Evolutionary conservation across 192 early-diverging fungal species (phyloP).

Genomic region (Coemansia sp.): DNA sequence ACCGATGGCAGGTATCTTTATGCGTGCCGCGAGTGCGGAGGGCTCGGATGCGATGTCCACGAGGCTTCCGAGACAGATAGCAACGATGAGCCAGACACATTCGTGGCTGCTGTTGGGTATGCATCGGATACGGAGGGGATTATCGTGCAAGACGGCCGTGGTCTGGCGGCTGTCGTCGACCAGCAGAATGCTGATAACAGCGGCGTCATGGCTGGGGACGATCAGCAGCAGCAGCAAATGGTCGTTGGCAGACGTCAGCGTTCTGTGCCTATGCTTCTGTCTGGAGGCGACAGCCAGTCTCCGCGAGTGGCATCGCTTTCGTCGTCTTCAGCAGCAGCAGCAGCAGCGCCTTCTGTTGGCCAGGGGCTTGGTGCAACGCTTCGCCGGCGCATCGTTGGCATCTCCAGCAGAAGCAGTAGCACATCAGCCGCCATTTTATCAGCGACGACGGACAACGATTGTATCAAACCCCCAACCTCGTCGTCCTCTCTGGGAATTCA

Average conservation of each 20-base stretch:
- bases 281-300: not conserved
- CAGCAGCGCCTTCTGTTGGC: constrained; percentile 3
- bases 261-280: not conserved
- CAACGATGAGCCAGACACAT: not conserved
- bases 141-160: not conserved
- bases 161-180: not conserved
- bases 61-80: not conserved
- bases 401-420: not conserved
- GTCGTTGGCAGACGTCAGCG: not conserved
- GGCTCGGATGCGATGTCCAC: constrained; percentile 12
- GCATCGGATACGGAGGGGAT: constrained; percentile 17
- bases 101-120: constrained; percentile 2
- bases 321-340: not conserved
- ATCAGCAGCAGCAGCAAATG: not conserved
- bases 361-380: constrained; percentile 5
- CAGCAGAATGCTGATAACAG: constrained; percentile 2
- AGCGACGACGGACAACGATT: not conserved
- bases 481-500: not conserved
- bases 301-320: no score
- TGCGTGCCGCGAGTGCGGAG: constrained; percentile 26
- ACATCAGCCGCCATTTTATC: not conserved
- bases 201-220: not conserved
- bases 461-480: not conserved
- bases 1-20: constrained; percentile 7
- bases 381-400: not conserved